phyloP scores from a whole-genome alignment of 371 early-diverging fungal genomes.

The Mucor irregularis region DNA sequence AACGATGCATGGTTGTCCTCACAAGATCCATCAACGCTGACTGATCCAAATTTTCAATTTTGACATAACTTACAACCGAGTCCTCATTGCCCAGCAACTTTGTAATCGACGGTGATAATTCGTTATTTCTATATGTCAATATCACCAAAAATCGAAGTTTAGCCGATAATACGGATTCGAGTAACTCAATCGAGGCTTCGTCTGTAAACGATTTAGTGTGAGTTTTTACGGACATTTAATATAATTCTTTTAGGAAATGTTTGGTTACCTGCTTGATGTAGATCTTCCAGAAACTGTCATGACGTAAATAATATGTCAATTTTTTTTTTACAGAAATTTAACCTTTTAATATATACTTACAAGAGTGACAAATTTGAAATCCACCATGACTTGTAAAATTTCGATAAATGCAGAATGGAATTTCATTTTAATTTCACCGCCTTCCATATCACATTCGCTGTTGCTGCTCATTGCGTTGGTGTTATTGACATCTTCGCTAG shows the following conservation, averaged over 20 bases:
- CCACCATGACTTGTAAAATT: constrained; percentile 48
- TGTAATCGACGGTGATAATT: constrained; percentile 19
- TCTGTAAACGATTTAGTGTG: constrained; percentile 18
- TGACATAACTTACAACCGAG: constrained; percentile 33
- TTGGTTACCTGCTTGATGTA: constrained; percentile 52
- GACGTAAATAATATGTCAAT: not conserved
- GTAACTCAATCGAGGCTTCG: constrained; percentile 47
- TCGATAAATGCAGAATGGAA: constrained; percentile 50
- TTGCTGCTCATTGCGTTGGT: not conserved
- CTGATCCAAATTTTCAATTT: constrained; percentile 40
- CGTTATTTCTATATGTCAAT: constrained; percentile 36
- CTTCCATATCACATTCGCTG: constrained; percentile 32
- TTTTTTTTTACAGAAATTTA: not conserved
- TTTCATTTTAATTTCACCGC: constrained; percentile 41
- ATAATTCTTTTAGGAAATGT: not conserved
- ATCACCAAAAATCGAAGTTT: constrained; percentile 41
- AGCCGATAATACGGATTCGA: constrained; percentile 44
- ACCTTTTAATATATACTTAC: constrained; percentile 33
- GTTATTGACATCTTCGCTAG: no score
- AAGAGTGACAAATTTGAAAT: constrained; percentile 48
- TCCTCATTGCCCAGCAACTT: constrained; percentile 32
- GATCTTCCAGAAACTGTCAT: constrained; percentile 51
- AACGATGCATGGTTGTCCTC: constrained; percentile 43
- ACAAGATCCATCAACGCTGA: constrained; percentile 42
- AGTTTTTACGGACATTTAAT: not conserved